Base-by-base conservation (phyloP, 1,284 basidiomycete genomes). In the Cryptococcus amylolentus region DNA sequence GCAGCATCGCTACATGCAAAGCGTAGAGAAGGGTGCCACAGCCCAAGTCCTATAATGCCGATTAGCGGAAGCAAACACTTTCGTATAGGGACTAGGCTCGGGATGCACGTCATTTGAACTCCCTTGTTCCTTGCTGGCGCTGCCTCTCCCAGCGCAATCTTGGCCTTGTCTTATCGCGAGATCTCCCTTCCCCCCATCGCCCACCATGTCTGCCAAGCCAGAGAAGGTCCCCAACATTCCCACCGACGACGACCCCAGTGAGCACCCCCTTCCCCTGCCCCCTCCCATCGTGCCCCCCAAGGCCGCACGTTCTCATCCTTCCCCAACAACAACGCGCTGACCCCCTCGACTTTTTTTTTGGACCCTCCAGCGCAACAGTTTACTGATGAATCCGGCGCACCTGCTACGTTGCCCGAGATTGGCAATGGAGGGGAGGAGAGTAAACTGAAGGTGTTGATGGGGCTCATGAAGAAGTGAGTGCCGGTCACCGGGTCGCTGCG, bases 401-500 rank as follows among this genome's bases (percentile, higher is more conserved):
- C 84, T 2, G 72, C 76, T 47, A 85, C 87, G 8, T 81, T 93
- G 3, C 86, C 88, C 49, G 90, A 93, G 66, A 77, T 83, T 28
- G 83, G 82, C 42, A 87, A 88, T 58, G 77, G 83, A 31, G 88
- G 88, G 41, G 91, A 94, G 72, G 88, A 90, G 62, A 87, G 89
- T 47, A 93, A 89, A 82, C 81, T 94, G 63, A 91, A 88, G 82
- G 90, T 92, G 84, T 88, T 95, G 51, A 80, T 93, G 12, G 85
- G 87, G 69, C 83, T 95, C 52, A 84, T 93, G 63, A 91, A 91
- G 80, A 89, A 87, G 77, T 91, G 84, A 68, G 81, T 91, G 10
- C n/a, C 27, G 10, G 41, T n/a, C 1, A 35, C 7, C 7, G 31
- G 31, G 31, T 35, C 31, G 31, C 10, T 35, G 31, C 10, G 39